phyloP scores from a whole-genome alignment of 257 asterid genomes.

The Echium plantagineum region DNA sequence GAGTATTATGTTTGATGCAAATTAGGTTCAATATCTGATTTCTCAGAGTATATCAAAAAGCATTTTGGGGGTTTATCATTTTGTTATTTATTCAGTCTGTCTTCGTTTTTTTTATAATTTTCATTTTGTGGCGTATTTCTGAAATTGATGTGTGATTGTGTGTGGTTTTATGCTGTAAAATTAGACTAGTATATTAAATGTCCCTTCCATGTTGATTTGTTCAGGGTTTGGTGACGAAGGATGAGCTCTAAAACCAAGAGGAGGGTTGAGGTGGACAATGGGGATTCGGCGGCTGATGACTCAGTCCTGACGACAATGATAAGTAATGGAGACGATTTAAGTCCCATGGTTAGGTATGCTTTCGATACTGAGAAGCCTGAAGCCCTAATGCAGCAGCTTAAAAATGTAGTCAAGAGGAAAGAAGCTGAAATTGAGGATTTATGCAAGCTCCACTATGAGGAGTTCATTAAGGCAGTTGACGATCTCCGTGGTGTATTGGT shows the following conservation, averaged over 20 bases:
- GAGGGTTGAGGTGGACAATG: conserved; percentile 54
- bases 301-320: conserved; percentile 75
- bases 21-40: not conserved
- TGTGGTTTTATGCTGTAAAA: not conserved
- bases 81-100: not conserved
- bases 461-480: conserved; percentile 80
- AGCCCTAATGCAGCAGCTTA: conserved; percentile 67
- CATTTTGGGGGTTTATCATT: not conserved
- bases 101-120: too few species aligned
- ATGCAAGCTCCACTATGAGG: conserved; percentile 91
- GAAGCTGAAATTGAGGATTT: conserved; percentile 91
- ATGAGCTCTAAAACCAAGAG: conserved; percentile 61
- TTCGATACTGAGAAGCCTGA: conserved; percentile 79
- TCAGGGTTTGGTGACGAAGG: conserved; percentile 9
- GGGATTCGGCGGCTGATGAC: conserved; percentile 57
- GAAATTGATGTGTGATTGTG: not conserved
- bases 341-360: conserved; percentile 80
- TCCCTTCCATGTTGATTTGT: conserved; percentile 3
- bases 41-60: not conserved
- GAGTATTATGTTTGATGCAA: not conserved
- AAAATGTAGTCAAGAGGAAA: conserved; percentile 57
- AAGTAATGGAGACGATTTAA: conserved; percentile 76
- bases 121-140: not conserved
- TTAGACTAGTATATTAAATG: not conserved
- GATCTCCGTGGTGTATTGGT: conserved; percentile 92